Percentiles rank a stretch among this genome's conserved stretches.
phyloP scores from a whole-genome alignment of 192 early-diverging fungal species.

The Globomyces pollinis-pini region DNA sequence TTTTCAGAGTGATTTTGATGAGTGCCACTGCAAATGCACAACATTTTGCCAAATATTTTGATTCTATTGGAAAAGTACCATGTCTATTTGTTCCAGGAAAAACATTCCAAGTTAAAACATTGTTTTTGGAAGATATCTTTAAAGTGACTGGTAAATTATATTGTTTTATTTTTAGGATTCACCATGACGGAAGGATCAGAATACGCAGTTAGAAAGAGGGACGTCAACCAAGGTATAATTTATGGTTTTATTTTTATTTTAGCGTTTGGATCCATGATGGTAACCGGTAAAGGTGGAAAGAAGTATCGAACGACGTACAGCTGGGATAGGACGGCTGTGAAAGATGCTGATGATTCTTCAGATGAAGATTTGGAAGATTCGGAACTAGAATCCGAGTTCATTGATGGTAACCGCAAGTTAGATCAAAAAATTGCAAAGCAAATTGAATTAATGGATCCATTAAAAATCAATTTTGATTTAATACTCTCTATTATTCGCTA shows the following conservation, averaged over 20 bases:
- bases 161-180: no score
- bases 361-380: conserved; percentile 13
- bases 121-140: conserved; percentile 63
- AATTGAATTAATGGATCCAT: conserved; percentile 42
- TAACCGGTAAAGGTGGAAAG: conserved; percentile 39
- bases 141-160: conserved; percentile 47
- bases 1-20: conserved; percentile 56
- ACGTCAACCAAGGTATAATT: no score
- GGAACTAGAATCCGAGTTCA: conserved; percentile 26
- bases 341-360: conserved; percentile 3
- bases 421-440: no score
- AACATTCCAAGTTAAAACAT: conserved; percentile 39
- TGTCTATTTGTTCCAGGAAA: conserved; percentile 44
- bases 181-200: conserved; percentile 37
- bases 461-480: conserved; percentile 49
- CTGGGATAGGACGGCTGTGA: not conserved
- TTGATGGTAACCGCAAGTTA: no score
- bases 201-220: conserved; percentile 20
- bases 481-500: conserved; percentile 34
- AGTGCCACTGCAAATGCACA: conserved; percentile 65
- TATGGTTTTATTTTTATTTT: no score
- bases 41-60: conserved; percentile 40
- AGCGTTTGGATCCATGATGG: conserved; percentile 24
- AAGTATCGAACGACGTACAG: conserved; percentile 8
- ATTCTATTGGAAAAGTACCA: not conserved